Base-by-base conservation (phyloP, 495 filamentous ascomycete species). In the Xylaria cubensis region DNA sequence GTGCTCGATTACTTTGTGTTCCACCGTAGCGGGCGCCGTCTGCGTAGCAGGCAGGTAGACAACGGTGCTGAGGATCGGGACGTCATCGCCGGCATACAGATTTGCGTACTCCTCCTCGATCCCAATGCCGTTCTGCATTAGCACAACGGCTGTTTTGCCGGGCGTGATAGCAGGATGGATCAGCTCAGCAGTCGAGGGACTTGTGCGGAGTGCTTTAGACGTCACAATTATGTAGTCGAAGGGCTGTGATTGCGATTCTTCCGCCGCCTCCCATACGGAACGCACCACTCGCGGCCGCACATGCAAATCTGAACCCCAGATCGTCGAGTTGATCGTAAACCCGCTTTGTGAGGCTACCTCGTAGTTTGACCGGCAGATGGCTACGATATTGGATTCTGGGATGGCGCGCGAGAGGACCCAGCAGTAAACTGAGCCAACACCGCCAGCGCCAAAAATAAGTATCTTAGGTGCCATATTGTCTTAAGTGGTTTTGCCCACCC, bases 311-410 rank as follows among this genome's bases (percentile, higher is more conserved):
- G 81, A 50, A 66, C 85, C 85, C 76, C 82, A 88, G 19, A 80
- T 65, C 8, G 72, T 72, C 1, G 87, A 89, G 39, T 85, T 70
- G 74, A 90, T 87, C 19, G 75, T 73, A 75, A 88, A 87, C 21
- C 88, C 89, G 36, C 86, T 65, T 10, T 78, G 56, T 42, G 77
- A 76, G 36, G 84, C 87, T 5, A 74, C 78, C 1, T 79, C 78
- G 77, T 86, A 90, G 78, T 90, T 91, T 3, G 86, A 88, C 39
- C 89, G 84, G 67, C 88, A 84, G 19, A 90, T 79, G 1, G 84
- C 80, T 6, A 86, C 86, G 42, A 89, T 83, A 36, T 74, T 74
- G 10, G 65, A 53, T 70, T 76, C 71, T 24, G 82, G 83, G 3
- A 79, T 76, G 34, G 82, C 82, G 15, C 77, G 73, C 48, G 84